phyloP scores from a whole-genome alignment of 2,329 filamentous ascomycete genomes.

The Sarocladiaceae sp. region DNA sequence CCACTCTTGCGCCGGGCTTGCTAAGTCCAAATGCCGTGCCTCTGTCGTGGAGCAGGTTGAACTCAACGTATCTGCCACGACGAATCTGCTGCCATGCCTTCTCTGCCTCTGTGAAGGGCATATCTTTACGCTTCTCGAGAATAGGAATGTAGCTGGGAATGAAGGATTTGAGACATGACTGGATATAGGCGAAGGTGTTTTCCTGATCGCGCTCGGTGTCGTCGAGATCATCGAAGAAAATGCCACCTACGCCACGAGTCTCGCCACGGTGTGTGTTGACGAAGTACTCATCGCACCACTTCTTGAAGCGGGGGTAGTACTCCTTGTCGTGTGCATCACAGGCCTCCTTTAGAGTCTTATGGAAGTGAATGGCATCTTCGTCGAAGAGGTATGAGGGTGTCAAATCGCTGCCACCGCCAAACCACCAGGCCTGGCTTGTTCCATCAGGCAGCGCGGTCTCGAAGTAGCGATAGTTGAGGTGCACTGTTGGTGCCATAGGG shows the following conservation, averaged over 20 bases:
- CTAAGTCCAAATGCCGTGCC: conserved; percentile 93
- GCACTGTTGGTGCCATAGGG: conserved; percentile 95
- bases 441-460: conserved; percentile 87
- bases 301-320: conserved; percentile 94
- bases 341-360: conserved; percentile 84
- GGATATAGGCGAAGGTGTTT: conserved; percentile 83
- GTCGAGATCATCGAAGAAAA: conserved; percentile 98
- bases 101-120: conserved; percentile 80
- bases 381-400: conserved; percentile 94
- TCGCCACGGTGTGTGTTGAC: conserved; percentile 88
- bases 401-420: conserved; percentile 89
- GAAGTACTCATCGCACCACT: conserved; percentile 98
- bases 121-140: conserved; percentile 80
- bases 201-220: conserved; percentile 81
- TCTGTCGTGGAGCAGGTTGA: conserved; percentile 95
- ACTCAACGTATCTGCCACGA: conserved; percentile 94
- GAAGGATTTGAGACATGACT: conserved; percentile 82
- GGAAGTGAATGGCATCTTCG: conserved; percentile 96
- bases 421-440: conserved; percentile 90
- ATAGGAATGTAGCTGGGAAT: conserved; percentile 89
- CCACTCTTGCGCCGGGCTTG: conserved; percentile 84
- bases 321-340: conserved; percentile 90
- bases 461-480: conserved; percentile 98
- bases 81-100: conserved; percentile 97
- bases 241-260: conserved; percentile 83